Percentiles rank a stretch among this genome's conserved stretches.
Evolutionary conservation across 1,284 basidiomycete species (phyloP).

Genomic region (Ceratobasidium papillatum): DNA sequence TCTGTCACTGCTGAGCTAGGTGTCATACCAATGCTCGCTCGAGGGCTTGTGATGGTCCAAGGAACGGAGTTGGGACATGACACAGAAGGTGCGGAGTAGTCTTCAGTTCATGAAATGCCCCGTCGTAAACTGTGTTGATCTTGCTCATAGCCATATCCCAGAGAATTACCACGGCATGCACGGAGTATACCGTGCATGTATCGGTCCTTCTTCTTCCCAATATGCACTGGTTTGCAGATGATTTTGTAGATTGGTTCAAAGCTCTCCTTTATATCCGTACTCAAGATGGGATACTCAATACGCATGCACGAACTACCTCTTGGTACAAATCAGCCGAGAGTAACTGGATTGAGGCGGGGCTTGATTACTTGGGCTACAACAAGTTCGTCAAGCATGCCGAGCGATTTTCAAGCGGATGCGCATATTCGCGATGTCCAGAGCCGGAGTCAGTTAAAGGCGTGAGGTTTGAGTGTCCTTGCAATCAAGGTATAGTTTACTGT

Average conservation of each 20-base stretch:
- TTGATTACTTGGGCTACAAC: not conserved
- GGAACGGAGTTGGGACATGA: not conserved
- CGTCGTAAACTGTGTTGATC: not conserved
- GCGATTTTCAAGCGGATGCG: not conserved
- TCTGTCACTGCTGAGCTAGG: not conserved
- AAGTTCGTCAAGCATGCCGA: not conserved
- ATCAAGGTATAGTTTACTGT: constrained; percentile 3
- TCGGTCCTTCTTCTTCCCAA: not conserved
- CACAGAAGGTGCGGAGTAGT: not conserved
- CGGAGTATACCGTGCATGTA: no score
- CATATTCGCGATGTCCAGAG: not conserved
- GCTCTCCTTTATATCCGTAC: not conserved
- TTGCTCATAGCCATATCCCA: no score
- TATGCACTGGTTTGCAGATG: not conserved
- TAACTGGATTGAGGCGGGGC: not conserved
- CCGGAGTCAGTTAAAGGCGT: not conserved
- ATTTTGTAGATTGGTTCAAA: constrained; percentile 13
- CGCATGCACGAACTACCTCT: not conserved
- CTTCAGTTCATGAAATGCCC: not conserved
- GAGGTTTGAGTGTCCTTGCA: constrained; percentile 2
- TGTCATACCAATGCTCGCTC: not conserved
- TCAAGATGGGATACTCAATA: not conserved
- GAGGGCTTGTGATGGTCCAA: not conserved
- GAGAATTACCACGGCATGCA: no score
- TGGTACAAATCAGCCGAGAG: not conserved